Evolutionary conservation across 2,329 filamentous ascomycete species (phyloP), one percentile per base, ranked within the genome.

Genomic region (Beauveria scarabaeidicola): DNA sequence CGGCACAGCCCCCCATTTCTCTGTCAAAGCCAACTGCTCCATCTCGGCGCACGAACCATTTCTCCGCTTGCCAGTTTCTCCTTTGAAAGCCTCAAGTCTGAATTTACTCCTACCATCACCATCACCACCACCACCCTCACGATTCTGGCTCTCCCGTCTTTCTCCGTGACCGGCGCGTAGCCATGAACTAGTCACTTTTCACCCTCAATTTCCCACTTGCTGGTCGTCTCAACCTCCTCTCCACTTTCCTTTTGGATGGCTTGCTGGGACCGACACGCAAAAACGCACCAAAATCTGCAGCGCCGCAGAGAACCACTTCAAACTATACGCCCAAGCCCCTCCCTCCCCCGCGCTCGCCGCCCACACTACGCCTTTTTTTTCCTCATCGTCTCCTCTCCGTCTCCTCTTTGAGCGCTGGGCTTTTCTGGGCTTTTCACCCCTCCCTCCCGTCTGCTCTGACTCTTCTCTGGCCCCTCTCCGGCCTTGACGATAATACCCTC

Each of bases 391-490:
- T n/a, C 46, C 27, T 29, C 55, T 46, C 23, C 25, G 25, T 23
- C 57, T 59, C 57, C 57, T 53, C 57, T 32, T 58, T 51, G 48
- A 44, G 36, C 55, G 9, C 36, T 15, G 36, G 55, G 55, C 29
- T n/a, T 36, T 15, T 27, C 19, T 38, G n/a, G n/a, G n/a, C 21
- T 21, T 29, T n/a, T 32, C 40, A 32, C 23, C 29, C 47, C 19
- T 19, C n/a, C 36, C n/a, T 46, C n/a, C 29, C 51, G 41, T 52
- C 50, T 61, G 23, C 53, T 56, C 46, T 62, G 32, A 41, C 52
- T 62, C 56, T 63, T 57, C 27, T 59, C 57, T 53, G 59, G 61
- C 54, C 38, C 41, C 59, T 59, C 44, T 19, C 47, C 9, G 44
- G 40, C 41, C 27, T 48, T 21, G 9, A 44, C 17, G 29, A 51